These are phyloP conservation scores for Xylona heveae DNA, from an alignment of 495 filamentous ascomycete genomes.

Conservation along the genomic window DNA sequence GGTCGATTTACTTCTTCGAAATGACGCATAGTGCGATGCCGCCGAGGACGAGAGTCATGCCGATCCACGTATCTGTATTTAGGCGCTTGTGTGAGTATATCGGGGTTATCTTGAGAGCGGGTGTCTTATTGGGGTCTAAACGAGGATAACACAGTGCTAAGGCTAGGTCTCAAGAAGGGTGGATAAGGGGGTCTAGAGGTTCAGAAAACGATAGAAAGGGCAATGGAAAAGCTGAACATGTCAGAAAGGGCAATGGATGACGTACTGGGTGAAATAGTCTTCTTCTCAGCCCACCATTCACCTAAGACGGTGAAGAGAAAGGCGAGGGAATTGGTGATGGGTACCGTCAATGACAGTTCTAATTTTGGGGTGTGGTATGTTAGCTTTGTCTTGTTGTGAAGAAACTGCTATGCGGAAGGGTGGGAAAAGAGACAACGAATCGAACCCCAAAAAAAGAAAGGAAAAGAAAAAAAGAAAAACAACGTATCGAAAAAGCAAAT, in stretches of 20 bases:
- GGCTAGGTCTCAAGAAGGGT: not conserved
- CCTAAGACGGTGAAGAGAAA: slow-evolving; percentile 90
- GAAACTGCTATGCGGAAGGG: too few species aligned
- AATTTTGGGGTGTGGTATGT: too few species aligned
- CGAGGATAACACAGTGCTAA: not conserved
- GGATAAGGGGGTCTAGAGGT: too few species aligned
- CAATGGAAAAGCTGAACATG: too few species aligned
- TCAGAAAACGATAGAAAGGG: too few species aligned
- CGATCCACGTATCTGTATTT: slow-evolving; percentile 63
- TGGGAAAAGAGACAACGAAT: too few species aligned
- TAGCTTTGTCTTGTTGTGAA: too few species aligned
- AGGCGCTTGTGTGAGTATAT: not conserved
- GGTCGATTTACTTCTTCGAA: slow-evolving; percentile 4
- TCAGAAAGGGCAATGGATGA: too few species aligned
- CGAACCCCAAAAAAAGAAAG: slow-evolving; percentile 2
- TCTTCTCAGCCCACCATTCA: slow-evolving; percentile 86
- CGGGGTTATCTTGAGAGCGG: not conserved
- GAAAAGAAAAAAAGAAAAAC: slow-evolving; percentile 13
- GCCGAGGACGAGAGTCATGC: slow-evolving; percentile 58
- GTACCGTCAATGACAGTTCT: slow-evolving; percentile 87
- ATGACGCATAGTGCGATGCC: slow-evolving; percentile 81
- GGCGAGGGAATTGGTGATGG: slow-evolving; percentile 81
- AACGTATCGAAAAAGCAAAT: too few species aligned
- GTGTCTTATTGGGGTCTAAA: not conserved
- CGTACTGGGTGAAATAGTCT: slow-evolving; percentile 60